These are phyloP conservation scores for Rutstroemia sp. DNA, from an alignment of 2,329 filamentous ascomycete genomes.

Conservation along the genomic window DNA sequence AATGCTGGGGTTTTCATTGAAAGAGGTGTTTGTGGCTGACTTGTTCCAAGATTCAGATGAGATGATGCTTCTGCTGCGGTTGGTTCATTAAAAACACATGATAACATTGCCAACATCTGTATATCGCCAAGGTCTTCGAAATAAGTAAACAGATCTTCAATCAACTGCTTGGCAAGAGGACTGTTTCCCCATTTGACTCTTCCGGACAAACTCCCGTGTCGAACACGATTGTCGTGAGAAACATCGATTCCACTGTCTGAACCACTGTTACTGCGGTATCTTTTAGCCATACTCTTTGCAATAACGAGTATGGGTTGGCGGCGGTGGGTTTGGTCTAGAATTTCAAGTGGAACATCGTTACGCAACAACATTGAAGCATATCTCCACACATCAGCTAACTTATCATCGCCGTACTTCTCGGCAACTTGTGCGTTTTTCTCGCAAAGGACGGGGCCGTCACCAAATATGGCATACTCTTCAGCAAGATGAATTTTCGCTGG, in stretches of 20 bases:
- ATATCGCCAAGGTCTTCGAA: slow-evolving; percentile 56
- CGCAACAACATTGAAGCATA: slow-evolving; percentile 71
- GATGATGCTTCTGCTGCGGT: slow-evolving; percentile 47
- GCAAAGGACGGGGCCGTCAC: slow-evolving; percentile 74
- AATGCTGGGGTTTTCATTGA: slow-evolving; percentile 60
- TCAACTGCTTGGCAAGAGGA: slow-evolving; percentile 54
- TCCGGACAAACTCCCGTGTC: slow-evolving; percentile 38
- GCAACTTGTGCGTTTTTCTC: slow-evolving; percentile 76
- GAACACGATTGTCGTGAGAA: slow-evolving; percentile 32
- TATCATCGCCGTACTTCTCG: slow-evolving; percentile 58
- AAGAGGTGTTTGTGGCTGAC: slow-evolving; percentile 54
- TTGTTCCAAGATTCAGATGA: slow-evolving; percentile 48
- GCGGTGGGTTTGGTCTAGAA: slow-evolving; percentile 47
- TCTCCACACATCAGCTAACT: slow-evolving; percentile 77
- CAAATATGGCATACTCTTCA: slow-evolving; percentile 74
- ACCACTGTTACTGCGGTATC: slow-evolving; percentile 31
- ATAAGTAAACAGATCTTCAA: slow-evolving; percentile 54
- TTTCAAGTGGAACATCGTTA: slow-evolving; percentile 65
- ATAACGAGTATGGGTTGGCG: slow-evolving; percentile 55
- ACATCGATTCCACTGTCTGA: slow-evolving; percentile 42
- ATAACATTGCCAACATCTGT: slow-evolving; percentile 66
- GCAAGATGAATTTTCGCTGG: slow-evolving; percentile 75
- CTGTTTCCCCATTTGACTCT: slow-evolving; percentile 63
- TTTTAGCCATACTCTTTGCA: slow-evolving; percentile 51
- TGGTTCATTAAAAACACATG: slow-evolving; percentile 59